Evolutionary conservation across 257 asterid genomes (phyloP).

Genomic region (Lantana camara): DNA sequence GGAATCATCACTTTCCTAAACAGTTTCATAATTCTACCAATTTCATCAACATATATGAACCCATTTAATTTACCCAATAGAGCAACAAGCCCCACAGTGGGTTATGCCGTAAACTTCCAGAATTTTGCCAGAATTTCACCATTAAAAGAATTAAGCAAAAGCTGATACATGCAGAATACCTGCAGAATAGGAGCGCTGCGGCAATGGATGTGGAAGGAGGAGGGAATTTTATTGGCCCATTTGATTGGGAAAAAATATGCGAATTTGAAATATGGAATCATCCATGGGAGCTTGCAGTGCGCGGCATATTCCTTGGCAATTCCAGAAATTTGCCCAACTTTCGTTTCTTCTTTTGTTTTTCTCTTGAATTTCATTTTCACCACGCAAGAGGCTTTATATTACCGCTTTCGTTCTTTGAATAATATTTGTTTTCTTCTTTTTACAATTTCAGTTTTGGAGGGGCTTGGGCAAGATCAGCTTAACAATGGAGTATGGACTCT

Average conservation of each 20-base stretch:
- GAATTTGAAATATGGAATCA: conserved; percentile 42
- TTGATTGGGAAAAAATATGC: conserved; percentile 34
- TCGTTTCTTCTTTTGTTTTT: not conserved
- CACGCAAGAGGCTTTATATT: not conserved
- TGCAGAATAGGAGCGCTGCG: conserved; percentile 18
- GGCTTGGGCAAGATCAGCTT: too few species aligned
- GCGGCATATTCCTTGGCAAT: conserved; percentile 38
- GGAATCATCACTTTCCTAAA: not conserved
- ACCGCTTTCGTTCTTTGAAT: not conserved
- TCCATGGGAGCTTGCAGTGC: not conserved
- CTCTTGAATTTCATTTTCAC: not conserved
- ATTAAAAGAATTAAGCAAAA: not conserved
- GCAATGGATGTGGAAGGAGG: conserved; percentile 16
- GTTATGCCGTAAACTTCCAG: not conserved
- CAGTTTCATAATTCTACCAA: not conserved
- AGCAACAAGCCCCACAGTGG: not conserved
- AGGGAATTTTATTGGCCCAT: conserved; percentile 12
- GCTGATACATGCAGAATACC: too few species aligned
- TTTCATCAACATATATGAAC: not conserved
- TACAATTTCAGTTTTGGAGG: too few species aligned
- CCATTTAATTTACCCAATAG: conserved; percentile 15
- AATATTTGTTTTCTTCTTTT: not conserved
- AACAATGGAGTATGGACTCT: too few species aligned
- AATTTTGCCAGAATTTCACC: not conserved
- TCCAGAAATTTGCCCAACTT: conserved; percentile 1